A percentile compares a stretch with the other conserved stretches of the same genome.
Conservation (phyloP, 176 grass and related monocot genomes). For the Neostapfia colusana region DNA sequence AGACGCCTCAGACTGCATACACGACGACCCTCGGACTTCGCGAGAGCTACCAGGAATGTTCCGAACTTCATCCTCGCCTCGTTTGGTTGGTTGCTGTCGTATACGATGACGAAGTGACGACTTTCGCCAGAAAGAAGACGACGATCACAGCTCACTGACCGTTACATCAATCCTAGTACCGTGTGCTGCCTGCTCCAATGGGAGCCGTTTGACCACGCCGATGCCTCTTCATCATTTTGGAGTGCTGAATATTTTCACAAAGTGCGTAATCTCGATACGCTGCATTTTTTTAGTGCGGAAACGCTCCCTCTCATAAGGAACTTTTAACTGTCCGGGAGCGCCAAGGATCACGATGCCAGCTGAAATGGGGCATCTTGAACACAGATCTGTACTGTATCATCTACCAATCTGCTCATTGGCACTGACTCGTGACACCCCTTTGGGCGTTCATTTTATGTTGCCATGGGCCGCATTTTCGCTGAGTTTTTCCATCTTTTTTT, state of each 20-base stretch:
- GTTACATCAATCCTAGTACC: slow-evolving; percentile 18
- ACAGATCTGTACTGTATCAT: slow-evolving; percentile 13
- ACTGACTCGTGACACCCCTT: no score
- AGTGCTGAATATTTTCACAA: slow-evolving; percentile 5
- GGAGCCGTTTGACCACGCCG: slow-evolving; percentile 24
- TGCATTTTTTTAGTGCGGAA: no score
- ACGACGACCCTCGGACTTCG: background rate
- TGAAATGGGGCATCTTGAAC: slow-evolving; percentile 9
- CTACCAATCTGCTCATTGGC: slow-evolving; percentile 17
- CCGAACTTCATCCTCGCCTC: background rate
- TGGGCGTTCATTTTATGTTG: background rate
- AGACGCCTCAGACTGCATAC: background rate
- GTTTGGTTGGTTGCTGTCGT: background rate
- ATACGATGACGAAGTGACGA: background rate
- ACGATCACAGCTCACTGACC: background rate
- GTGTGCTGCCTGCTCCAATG: background rate
- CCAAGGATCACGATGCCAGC: background rate
- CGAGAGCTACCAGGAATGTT: background rate
- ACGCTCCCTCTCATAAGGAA: background rate
- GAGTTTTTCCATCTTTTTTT: slow-evolving; percentile 42
- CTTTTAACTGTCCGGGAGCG: background rate
- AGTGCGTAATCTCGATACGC: background rate
- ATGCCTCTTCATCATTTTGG: background rate
- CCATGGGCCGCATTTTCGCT: slow-evolving; percentile 3
- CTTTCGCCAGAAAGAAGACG: background rate